A percentile compares a stretch with the other conserved stretches of the same genome.
phyloP scores from a whole-genome alignment of 2,329 filamentous ascomycete species.

The Chalaropsis ovoidea region DNA sequence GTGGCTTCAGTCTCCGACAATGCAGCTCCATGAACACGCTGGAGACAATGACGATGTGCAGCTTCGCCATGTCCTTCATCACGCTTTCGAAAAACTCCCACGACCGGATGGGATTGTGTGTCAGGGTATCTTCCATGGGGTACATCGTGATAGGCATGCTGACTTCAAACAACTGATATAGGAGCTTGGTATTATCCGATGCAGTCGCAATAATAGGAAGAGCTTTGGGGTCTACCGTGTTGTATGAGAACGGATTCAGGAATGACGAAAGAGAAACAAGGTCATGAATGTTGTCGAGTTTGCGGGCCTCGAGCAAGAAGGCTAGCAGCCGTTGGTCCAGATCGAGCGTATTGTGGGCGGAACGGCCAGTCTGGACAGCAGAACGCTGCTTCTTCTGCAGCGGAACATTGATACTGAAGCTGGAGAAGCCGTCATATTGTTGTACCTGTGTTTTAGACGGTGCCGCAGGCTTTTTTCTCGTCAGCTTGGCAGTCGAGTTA shows the following conservation, averaged over 20 bases:
- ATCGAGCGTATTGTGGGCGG: slow-evolving; percentile 7
- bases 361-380: neutral
- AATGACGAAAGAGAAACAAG: neutral
- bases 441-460: slow-evolving; percentile 18
- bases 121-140: slow-evolving; percentile 22
- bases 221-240: neutral
- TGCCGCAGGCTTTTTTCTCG: slow-evolving; percentile 17
- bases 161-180: slow-evolving; percentile 21
- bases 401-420: slow-evolving; percentile 18
- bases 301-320: slow-evolving; percentile 19
- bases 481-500: neutral
- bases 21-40: slow-evolving; percentile 25
- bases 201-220: slow-evolving; percentile 4
- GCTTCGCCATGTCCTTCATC: slow-evolving; percentile 22
- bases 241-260: slow-evolving; percentile 10
- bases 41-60: slow-evolving; percentile 24
- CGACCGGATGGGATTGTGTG: slow-evolving; percentile 23
- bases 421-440: slow-evolving; percentile 19
- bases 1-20: slow-evolving; percentile 22
- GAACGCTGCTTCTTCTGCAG: neutral
- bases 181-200: slow-evolving; percentile 22
- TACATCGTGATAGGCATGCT: slow-evolving; percentile 25
- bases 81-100: slow-evolving; percentile 24
- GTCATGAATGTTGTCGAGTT: slow-evolving; percentile 16
- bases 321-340: slow-evolving; percentile 21